These are phyloP conservation scores for Leccinum solheimii DNA, from an alignment of 1,284 basidiomycete species.

Conservation along the genomic window DNA sequence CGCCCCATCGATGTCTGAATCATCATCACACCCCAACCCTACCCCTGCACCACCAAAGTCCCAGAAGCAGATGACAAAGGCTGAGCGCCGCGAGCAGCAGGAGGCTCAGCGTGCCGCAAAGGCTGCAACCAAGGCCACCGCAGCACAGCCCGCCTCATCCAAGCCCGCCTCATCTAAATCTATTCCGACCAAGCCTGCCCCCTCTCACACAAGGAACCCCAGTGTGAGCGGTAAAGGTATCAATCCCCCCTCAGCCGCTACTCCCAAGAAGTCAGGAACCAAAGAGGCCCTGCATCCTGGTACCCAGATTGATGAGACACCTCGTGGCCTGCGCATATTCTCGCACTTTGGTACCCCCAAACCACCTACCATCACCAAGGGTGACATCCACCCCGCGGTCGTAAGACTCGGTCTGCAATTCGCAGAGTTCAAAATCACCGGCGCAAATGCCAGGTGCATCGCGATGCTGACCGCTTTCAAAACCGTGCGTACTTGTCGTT, in stretches of 20 bases:
- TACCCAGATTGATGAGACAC: constrained; percentile 36
- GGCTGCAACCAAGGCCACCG: constrained; percentile 34
- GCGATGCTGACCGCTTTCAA: constrained; percentile 86
- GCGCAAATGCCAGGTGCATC: constrained; percentile 87
- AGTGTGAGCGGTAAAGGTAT: constrained; percentile 24
- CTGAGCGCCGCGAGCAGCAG: constrained; percentile 76
- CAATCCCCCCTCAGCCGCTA: constrained; percentile 7
- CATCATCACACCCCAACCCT: constrained; percentile 5
- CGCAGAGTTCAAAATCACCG: constrained; percentile 82
- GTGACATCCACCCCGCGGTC: constrained; percentile 82
- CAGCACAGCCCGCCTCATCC: background rate
- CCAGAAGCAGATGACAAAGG: constrained; percentile 75
- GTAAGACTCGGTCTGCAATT: constrained; percentile 79
- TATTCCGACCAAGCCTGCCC: constrained; percentile 21
- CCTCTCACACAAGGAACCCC: constrained; percentile 17
- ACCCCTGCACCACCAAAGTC: constrained; percentile 30
- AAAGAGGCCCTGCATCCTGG: constrained; percentile 22
- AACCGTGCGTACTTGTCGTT: constrained; percentile 50
- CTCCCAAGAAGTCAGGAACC: constrained; percentile 25
- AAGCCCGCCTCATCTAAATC: constrained; percentile 25
- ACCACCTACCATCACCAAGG: constrained; percentile 60
- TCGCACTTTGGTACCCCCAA: constrained; percentile 80
- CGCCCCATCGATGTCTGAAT: background rate
- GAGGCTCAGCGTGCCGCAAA: constrained; percentile 81
- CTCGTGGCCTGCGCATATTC: constrained; percentile 71